A percentile compares a stretch with the other conserved stretches of the same genome.
phyloP scores from a whole-genome alignment of 352 stramenopile genomes.

The Globisporangium radiosum region DNA sequence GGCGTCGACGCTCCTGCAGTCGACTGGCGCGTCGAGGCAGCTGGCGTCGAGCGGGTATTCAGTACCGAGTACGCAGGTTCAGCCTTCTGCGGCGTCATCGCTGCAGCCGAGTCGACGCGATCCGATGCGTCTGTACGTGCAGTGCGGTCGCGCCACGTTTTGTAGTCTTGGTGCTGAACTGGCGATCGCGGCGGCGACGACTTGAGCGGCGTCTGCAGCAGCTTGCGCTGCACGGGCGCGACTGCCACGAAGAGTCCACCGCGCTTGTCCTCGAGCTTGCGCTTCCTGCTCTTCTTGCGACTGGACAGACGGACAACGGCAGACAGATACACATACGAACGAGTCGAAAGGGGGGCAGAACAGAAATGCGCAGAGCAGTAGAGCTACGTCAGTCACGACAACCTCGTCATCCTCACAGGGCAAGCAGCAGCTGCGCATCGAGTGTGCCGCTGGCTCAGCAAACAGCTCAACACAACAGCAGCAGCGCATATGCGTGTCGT shows the following conservation, averaged over 20 bases:
- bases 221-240: slow-evolving; percentile 55
- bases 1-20: not conserved
- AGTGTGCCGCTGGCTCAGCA: not conserved
- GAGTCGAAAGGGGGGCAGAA: no score
- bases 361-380: no score
- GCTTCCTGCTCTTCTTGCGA: slow-evolving; percentile 43
- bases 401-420: no score
- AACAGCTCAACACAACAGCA: not conserved
- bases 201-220: slow-evolving; percentile 71
- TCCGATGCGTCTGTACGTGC: not conserved
- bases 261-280: slow-evolving; percentile 45
- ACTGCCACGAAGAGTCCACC: slow-evolving; percentile 14
- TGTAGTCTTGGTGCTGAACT: slow-evolving; percentile 16
- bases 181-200: slow-evolving; percentile 19
- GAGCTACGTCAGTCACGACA: no score
- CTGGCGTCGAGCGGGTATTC: slow-evolving; percentile 18
- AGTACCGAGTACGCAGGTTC: slow-evolving; percentile 10
- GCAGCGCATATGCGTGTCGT: no score
- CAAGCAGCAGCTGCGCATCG: not conserved
- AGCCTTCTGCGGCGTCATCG: not conserved
- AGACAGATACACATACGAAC: no score
- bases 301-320: not conserved
- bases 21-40: not conserved
- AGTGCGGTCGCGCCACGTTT: not conserved
- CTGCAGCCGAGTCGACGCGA: not conserved